Base-by-base conservation (phyloP, 495 filamentous ascomycete genomes). In the Oleoguttula mirabilis region DNA sequence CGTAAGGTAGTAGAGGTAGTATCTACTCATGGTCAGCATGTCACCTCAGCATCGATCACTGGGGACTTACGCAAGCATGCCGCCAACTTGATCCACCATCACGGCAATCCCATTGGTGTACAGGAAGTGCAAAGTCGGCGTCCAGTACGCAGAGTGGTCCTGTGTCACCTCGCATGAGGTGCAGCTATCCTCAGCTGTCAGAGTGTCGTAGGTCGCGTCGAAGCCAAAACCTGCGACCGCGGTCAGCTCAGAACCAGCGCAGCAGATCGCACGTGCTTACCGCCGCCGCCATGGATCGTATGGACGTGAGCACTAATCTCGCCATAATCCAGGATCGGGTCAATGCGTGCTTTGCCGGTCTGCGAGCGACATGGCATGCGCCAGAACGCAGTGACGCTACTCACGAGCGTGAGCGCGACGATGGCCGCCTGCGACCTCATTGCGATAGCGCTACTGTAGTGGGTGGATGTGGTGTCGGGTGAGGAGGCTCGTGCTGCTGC, bases 1-100 rank as follows among this genome's bases (percentile, higher is more conserved):
- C 2, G 75, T 36, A 19, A 68, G 62, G 50, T 75, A 72, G 0
- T 82, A 67, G 23, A 85, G 70, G 54, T 93, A 90, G 62, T 93
- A 93, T 38, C 41, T 51, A 22, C 8, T 28, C 7, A n/a, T 28
- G 25, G n/a, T 7, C n/a, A 28, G n/a, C 25, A 15, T 12, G 22
- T 25, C 28, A 15, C 6, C 11, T 19, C 7, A 21, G 31, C 3
- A 22, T 4, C 3, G 14, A 7, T 21, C 36, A 27, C 11, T 20
- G n/a, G 11, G 23, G 10, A 64, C 69, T 56, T 56, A 75, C 63
- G 64, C 67, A 47, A 77, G 67, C 68, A 77, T 70, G 46, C 74
- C 73, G 43, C 72, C 73, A 15, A 71, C 62, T 47, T 75, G 59
- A 1, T 63, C 51, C 3, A 77, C 74, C 20, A 76, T 38, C 34